Conservation (phyloP, 1,284 basidiomycete species). For the Erythrobasidium hasegawianum region DNA sequence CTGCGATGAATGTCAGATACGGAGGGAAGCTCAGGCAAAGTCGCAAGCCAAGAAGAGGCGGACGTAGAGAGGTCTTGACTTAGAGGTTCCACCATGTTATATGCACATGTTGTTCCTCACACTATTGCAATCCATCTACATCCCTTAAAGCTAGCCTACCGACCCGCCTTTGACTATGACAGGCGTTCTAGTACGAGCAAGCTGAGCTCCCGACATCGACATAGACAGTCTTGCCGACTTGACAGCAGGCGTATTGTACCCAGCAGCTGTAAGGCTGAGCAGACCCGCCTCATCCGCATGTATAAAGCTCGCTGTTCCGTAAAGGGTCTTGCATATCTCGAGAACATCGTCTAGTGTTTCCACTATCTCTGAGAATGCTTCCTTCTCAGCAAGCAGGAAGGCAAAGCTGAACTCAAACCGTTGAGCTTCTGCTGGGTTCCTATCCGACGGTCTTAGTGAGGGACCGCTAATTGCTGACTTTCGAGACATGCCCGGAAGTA, state of each 20-base stretch:
- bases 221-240: slow-evolving; percentile 3
- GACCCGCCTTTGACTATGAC: background rate
- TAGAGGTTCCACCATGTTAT: no score
- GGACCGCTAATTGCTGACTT: no score
- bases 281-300: slow-evolving; percentile 16
- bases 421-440: no score
- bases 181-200: background rate
- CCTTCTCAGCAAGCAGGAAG: slow-evolving; percentile 30
- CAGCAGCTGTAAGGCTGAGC: background rate
- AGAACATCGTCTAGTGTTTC: slow-evolving; percentile 11
- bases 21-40: slow-evolving; percentile 3
- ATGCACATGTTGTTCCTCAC: no score
- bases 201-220: background rate
- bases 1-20: slow-evolving; percentile 61
- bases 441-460: no score
- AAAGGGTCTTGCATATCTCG: slow-evolving; percentile 22
- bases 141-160: background rate
- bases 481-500: no score
- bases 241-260: slow-evolving; percentile 3
- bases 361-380: slow-evolving; percentile 25
- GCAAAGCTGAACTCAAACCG: slow-evolving; percentile 27
- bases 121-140: background rate
- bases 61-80: background rate
- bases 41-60: background rate
- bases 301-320: slow-evolving; percentile 23